These are phyloP conservation scores for Moringa oleifera DNA, from an alignment of 345 rosid species.

Conservation along the genomic window DNA sequence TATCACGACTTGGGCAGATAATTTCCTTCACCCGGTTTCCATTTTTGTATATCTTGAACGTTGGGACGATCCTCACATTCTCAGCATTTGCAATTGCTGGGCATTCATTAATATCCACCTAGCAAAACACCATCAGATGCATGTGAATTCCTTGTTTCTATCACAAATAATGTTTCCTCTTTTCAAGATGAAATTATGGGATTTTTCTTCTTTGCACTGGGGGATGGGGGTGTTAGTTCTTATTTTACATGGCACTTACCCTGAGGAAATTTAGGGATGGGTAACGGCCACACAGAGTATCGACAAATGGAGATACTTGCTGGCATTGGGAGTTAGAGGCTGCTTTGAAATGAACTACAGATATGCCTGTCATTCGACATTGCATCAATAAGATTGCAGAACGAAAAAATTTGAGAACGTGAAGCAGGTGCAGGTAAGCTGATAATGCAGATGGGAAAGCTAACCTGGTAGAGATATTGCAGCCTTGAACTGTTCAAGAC, in stretches of 20 bases:
- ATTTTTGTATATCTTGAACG: slow-evolving; percentile 90
- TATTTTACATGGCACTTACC: slow-evolving; percentile 33
- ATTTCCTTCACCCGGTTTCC: slow-evolving; percentile 85
- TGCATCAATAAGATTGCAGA: slow-evolving; percentile 11
- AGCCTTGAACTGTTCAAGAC: slow-evolving; percentile 72
- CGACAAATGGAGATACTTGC: slow-evolving; percentile 73
- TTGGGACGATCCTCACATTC: slow-evolving; percentile 84
- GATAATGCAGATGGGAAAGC: not conserved
- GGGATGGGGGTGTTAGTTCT: not conserved
- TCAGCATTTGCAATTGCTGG: slow-evolving; percentile 55
- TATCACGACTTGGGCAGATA: slow-evolving; percentile 79
- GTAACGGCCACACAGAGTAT: slow-evolving; percentile 70
- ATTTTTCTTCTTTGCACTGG: not conserved
- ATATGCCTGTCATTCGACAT: slow-evolving; percentile 48
- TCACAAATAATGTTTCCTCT: too few species aligned
- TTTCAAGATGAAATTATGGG: slow-evolving; percentile 6
- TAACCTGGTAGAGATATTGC: slow-evolving; percentile 76
- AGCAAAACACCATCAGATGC: slow-evolving; percentile 5
- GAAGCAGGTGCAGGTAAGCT: not conserved
- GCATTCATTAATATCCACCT: slow-evolving; percentile 76
- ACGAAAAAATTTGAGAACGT: not conserved
- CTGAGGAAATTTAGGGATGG: slow-evolving; percentile 81
- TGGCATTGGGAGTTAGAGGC: slow-evolving; percentile 69
- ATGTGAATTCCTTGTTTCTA: too few species aligned
- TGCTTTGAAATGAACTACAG: slow-evolving; percentile 63